A percentile compares a stretch with the other conserved stretches of the same genome.
Conservation (phyloP, 2,329 filamentous ascomycete genomes). For the Colletotrichum sp. region DNA sequence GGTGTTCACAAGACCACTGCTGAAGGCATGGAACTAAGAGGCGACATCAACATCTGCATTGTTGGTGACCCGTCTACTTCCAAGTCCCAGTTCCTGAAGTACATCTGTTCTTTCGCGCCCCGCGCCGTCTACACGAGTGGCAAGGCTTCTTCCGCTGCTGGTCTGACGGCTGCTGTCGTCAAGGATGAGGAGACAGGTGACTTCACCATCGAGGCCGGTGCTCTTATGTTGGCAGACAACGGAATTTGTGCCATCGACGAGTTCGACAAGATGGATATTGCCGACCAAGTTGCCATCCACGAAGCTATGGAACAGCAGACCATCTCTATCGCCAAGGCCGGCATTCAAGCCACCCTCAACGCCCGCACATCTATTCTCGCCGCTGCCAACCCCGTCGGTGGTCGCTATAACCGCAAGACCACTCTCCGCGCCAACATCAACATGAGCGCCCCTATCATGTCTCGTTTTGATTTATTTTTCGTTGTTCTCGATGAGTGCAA, state of each 20-base stretch:
- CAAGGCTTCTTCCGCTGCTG: constrained; percentile 95
- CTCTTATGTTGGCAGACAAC: constrained; percentile 95
- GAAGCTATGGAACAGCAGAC: constrained; percentile 99
- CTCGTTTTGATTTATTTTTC: constrained; percentile 98
- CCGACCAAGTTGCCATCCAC: constrained; percentile 97
- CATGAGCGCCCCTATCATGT: constrained; percentile 99
- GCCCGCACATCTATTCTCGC: constrained; percentile 94
- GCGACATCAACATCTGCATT: constrained; percentile 98
- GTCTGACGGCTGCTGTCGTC: constrained; percentile 94
- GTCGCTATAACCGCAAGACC: constrained; percentile 96
- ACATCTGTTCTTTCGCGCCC: constrained; percentile 95
- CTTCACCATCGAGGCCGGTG: constrained; percentile 97
- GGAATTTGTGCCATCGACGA: constrained; percentile 98
- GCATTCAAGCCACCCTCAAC: constrained; percentile 97
- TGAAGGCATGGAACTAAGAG: constrained; percentile 94
- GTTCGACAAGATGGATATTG: constrained; percentile 99
- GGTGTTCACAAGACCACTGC: constrained; percentile 91
- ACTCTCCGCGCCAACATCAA: constrained; percentile 96
- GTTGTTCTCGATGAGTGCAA: constrained; percentile 97
- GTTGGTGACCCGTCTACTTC: constrained; percentile 97
- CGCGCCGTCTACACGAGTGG: constrained; percentile 97
- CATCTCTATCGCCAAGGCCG: constrained; percentile 97
- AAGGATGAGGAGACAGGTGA: constrained; percentile 99
- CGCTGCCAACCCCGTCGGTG: constrained; percentile 93
- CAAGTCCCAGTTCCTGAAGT: constrained; percentile 98